Evolutionary conservation across 202 grass and related monocot species (phyloP).

Genomic region (Musa balbisiana): DNA sequence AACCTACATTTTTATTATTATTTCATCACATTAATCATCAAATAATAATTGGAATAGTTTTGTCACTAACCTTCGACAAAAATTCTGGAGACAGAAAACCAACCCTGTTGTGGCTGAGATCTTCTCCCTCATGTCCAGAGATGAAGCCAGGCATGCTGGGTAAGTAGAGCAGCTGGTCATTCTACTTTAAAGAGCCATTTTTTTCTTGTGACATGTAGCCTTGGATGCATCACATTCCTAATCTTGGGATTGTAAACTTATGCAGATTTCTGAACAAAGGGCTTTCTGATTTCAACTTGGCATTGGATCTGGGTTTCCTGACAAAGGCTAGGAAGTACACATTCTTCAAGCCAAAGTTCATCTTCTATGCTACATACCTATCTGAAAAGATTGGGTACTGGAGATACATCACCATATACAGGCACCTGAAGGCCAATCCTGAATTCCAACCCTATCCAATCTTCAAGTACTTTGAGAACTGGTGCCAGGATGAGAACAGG

Average conservation of each 20-base stretch:
- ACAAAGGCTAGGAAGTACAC: slow-evolving; percentile 99
- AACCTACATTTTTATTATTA: no score
- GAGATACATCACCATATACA: slow-evolving; percentile 97
- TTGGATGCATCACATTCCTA: no score
- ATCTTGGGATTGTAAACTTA: neutral
- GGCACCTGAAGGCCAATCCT: slow-evolving; percentile 79
- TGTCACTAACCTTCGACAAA: neutral
- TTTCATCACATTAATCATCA: no score
- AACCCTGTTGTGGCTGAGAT: slow-evolving; percentile 94
- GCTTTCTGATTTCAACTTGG: slow-evolving; percentile 92
- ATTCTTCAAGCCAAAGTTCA: slow-evolving; percentile 99
- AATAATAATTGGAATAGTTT: no score
- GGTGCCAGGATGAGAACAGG: slow-evolving; percentile 97
- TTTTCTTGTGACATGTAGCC: no score
- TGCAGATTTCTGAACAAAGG: slow-evolving; percentile 96
- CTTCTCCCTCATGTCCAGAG: slow-evolving; percentile 97
- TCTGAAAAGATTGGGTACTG: slow-evolving; percentile 98
- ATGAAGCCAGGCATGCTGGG: slow-evolving; percentile 96
- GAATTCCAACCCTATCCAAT: slow-evolving; percentile 88
- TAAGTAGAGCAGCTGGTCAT: slow-evolving; percentile 19
- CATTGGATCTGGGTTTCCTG: slow-evolving; percentile 79
- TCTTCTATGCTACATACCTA: slow-evolving; percentile 94
- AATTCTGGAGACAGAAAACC: slow-evolving; percentile 60
- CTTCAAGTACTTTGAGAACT: slow-evolving; percentile 99
- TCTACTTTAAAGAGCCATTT: no score